Base-by-base conservation (phyloP, 192 early-diverging fungal species). In the Rhizophagus clarus region DNA sequence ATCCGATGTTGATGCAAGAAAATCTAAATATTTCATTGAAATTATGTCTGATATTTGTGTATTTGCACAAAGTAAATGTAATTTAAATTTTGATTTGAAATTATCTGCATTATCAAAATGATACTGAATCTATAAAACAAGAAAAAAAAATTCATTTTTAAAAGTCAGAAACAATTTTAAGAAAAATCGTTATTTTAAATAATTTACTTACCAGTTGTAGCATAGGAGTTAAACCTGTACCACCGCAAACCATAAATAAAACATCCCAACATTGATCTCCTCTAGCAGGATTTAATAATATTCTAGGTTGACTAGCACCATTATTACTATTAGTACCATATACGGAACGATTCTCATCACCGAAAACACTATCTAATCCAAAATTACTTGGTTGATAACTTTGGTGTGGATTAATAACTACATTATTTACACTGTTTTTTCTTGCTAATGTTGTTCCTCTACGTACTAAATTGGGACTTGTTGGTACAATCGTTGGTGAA, bases 151-250 rank as follows among this genome's bases (percentile, higher is more conserved):
- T 26, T 32, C 26, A 45, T 32, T 34, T n/a, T 40, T 20, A 4
- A 26, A 10, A 71, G 17, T 42, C 4, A 71, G 4, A 68, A 68
- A 7, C 2, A 34, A 31, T 29, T 3, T 32, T 37, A 11, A 68
- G 12, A 68, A 29, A 0, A 37, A 31, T 40, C 37, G 37, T 6
- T 40, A 40, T 6, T 40, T 40, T 40, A 40, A 17, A 68, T 31
- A 45, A 24, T 9, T 28, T 56, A 28, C 49, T 8, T 29, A 74
- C 66, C 81, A 82, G 79, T 76, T 94, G 96, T 72, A 94, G 87
- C 96, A 97, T 97, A 61, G 97, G 97, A 1, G 97, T 96, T 78
- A 98, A 93, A 14, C 93, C 96, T 40, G 96, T 95, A 67, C 96
- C 96, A 32, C 96, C 95, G 47, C 96, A 96, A 88, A 96, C 92